Base-by-base conservation (phyloP, 371 early-diverging fungal genomes). In the Mucor piriformis region DNA sequence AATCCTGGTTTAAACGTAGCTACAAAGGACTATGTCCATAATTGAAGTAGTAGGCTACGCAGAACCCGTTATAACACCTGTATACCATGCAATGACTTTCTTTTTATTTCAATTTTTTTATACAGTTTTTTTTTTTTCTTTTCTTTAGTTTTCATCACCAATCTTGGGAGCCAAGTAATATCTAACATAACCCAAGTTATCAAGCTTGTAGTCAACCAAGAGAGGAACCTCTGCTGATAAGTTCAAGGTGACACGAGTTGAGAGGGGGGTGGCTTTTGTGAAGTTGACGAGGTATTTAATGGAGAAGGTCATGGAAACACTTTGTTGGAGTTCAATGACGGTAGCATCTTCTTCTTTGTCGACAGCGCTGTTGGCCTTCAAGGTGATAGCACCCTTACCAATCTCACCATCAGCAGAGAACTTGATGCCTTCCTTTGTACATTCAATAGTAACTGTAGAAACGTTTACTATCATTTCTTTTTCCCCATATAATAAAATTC, bases 281-380 rank as follows among this genome's bases (percentile, higher is more conserved):
- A 99, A 97, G 83, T 91, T 91, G 66, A 83, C 79, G 21, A 99
- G 82, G 83, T 96, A 97, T 80, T 98, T 98, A 69, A 96, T 85
- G 15, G 97, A 88, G 69, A 97, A 93, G 54, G 91, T 90, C 62
- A 96, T 86, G 29, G 81, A 75, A 12, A 93, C 95, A 43, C 91
- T 86, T 69, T 90, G 83, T 59, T 84, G 77, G 33, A 98, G 79
- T 62, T 91, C 85, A 63, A 96, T 93, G 15, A 81, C 73, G 24
- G 92, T 88, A 7, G 87, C 61, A 34, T 84, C 88, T 10, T 91
- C 89, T 40, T 91, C 92, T 51, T 88, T 88, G 64, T 95, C 95
- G 18, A 94, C 87, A 24, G 88, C 71, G 29, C 76, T 82, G 64
- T 77, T 86, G 54, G 86, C 91, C 83, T 92, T 94, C 52, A 97